Percentiles rank a stretch among this genome's conserved stretches.
phyloP scores from a whole-genome alignment of 2,329 filamentous ascomycete species.

The Moelleriella libera region DNA sequence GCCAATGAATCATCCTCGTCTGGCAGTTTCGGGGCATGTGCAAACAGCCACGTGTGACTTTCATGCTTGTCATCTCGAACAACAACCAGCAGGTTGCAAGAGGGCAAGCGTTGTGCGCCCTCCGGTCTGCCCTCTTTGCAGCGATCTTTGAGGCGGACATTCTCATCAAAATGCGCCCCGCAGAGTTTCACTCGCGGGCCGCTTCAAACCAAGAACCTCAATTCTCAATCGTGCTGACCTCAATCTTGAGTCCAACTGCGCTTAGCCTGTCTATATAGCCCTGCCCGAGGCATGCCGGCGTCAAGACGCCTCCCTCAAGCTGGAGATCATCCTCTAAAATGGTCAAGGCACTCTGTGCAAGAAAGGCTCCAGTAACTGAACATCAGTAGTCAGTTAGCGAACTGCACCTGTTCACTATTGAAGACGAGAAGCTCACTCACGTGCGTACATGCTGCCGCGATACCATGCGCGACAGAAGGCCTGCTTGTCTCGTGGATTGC shows the following conservation, averaged over 20 bases:
- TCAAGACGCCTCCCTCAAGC: constrained; percentile 54
- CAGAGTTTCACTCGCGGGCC: too few relatives aligned
- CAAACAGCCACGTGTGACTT: too few relatives aligned
- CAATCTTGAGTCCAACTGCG: constrained; percentile 47
- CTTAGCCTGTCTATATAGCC: constrained; percentile 49
- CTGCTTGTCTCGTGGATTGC: constrained; percentile 26
- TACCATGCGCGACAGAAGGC: constrained; percentile 42
- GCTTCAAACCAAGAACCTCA: constrained; percentile 8
- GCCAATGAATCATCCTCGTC: too few relatives aligned
- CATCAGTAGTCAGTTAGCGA: neutral
- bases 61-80: too few relatives aligned
- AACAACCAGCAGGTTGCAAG: too few relatives aligned
- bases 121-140: too few relatives aligned
- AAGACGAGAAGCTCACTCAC: constrained; percentile 26
- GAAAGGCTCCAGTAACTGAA: constrained; percentile 48
- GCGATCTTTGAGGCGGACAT: neutral
- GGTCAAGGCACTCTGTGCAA: constrained; percentile 50
- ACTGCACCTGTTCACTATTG: neutral
- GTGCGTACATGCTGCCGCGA: constrained; percentile 48
- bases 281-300: constrained; percentile 57
- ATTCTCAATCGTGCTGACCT: constrained; percentile 25
- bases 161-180: neutral
- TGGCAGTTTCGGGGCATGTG: too few relatives aligned
- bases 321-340: constrained; percentile 48
- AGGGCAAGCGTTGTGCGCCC: too few relatives aligned